Evolutionary conservation across 768 basidiomycete genomes (phyloP).

Genomic region (Mrakia gelida): DNA sequence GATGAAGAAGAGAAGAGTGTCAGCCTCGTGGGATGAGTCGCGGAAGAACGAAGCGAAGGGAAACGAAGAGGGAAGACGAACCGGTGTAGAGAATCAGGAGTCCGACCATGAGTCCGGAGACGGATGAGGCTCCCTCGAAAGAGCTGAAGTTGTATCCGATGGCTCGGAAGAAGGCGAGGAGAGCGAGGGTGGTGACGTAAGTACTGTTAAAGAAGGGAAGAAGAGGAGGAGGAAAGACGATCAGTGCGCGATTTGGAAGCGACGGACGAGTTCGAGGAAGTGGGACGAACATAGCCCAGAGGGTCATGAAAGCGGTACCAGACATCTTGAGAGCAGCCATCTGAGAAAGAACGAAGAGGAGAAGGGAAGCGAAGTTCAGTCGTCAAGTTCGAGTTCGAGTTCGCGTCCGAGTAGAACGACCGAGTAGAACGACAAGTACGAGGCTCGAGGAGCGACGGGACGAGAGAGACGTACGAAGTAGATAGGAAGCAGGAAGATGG

Average conservation of each 20-base stretch:
- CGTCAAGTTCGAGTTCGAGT: background rate
- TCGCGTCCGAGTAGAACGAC: no score
- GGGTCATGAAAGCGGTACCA: slow-evolving; percentile 29
- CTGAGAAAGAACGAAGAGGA: background rate
- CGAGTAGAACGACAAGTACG: no score
- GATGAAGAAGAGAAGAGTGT: background rate
- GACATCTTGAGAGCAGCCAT: slow-evolving; percentile 21
- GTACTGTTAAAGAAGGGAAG: background rate
- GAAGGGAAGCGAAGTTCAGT: background rate
- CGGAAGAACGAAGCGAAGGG: background rate
- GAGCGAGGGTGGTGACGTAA: slow-evolving; percentile 32
- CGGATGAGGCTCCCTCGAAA: slow-evolving; percentile 29
- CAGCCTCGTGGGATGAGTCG: background rate
- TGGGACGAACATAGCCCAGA: slow-evolving; percentile 26
- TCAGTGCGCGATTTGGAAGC: background rate
- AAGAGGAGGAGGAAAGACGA: background rate
- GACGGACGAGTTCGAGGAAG: background rate
- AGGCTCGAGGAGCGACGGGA: no score
- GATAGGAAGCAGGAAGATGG: slow-evolving; percentile 50
- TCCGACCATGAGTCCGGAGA: slow-evolving; percentile 30
- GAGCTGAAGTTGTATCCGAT: slow-evolving; percentile 31
- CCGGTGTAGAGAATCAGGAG: slow-evolving; percentile 24
- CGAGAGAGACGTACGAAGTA: slow-evolving; percentile 22
- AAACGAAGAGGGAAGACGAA: background rate
- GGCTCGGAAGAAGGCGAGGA: slow-evolving; percentile 31